Base-by-base conservation (phyloP, 2,329 filamentous ascomycete species). In the Venturia pyrina region DNA sequence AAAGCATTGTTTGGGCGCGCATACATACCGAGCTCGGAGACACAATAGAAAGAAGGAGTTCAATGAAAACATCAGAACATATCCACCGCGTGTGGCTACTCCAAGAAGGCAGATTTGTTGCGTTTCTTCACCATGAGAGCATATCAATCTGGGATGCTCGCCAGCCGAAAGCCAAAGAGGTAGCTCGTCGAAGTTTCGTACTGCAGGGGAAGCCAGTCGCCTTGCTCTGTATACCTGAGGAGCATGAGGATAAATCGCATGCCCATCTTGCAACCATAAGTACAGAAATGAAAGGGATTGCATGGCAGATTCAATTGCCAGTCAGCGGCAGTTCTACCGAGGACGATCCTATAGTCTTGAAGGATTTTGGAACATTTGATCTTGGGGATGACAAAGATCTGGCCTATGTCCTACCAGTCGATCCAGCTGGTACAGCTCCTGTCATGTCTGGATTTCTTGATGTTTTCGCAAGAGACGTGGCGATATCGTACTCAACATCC, bases 1-100 rank as follows among this genome's bases (percentile, higher is more conserved):
- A 96, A 74, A 88, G 87, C 66, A 87, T 93, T 69, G 84, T 97
- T 3, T 97, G 93, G 93, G 86, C 84, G 68, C 90, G 96, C 73
- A 78, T 81, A 65, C 75, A 80, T 34, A 78, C 78, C 50, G 78
- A 79, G 63, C 76, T 73, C 60, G 81, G 81, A 40, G 81, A 83
- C 62, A 83, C 80, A 13, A 79, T 95, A 11, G 78, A 83, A 50
- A 85, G 87, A 6, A 86, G 89, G 71, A 91, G 88, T 69, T 81
- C 85, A 3, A 85, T 96, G 60, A 82, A 83, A 3, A 85, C 87
- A 46, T 80, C 81, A 28, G 85, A 87, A 40, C 87, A 90, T 70
- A 92, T 96, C 61, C 89, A 91, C 74, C 86, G 90, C 63, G 93
- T 91, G 69, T 90, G 88, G 68, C 80, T 96, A 3, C 78, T 96